Conservation (phyloP, 2,329 filamentous ascomycete genomes). For the Apiospora pterosperma region DNA sequence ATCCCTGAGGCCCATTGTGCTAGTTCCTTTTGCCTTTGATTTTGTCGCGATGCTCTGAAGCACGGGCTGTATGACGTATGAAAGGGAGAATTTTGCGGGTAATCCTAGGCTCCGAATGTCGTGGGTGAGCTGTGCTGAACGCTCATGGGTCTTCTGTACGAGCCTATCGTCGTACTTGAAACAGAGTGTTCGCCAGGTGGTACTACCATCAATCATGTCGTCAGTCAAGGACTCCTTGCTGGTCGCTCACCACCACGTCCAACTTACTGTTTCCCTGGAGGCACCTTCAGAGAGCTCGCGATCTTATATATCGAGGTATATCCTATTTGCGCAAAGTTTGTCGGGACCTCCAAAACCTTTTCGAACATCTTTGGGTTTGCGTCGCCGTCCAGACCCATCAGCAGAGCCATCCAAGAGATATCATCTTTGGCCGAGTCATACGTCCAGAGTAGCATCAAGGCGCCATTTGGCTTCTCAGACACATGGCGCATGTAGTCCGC, state of each 20-base stretch:
- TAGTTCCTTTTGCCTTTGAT: background rate
- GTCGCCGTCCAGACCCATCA: background rate
- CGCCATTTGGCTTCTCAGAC: background rate
- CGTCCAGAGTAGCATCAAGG: background rate
- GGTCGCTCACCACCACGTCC: no score
- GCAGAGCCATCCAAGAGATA: background rate
- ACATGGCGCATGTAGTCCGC: background rate
- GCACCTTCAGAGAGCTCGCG: background rate
- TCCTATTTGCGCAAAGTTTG: background rate
- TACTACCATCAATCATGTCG: background rate
- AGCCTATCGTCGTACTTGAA: background rate
- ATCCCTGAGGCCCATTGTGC: background rate
- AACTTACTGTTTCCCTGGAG: background rate
- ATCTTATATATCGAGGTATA: background rate
- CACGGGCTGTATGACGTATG: background rate
- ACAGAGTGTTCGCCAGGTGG: background rate
- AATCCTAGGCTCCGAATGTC: background rate
- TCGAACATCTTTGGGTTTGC: background rate
- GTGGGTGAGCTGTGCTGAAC: background rate
- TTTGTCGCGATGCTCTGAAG: background rate
- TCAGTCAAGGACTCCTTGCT: no score
- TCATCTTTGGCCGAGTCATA: background rate
- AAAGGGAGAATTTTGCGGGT: background rate
- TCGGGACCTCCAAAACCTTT: background rate
- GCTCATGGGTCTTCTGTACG: background rate